Evolutionary conservation across 2,329 filamentous ascomycete genomes (phyloP), one percentile per base, ranked within the genome.

Genomic region (Penicillium freii): DNA sequence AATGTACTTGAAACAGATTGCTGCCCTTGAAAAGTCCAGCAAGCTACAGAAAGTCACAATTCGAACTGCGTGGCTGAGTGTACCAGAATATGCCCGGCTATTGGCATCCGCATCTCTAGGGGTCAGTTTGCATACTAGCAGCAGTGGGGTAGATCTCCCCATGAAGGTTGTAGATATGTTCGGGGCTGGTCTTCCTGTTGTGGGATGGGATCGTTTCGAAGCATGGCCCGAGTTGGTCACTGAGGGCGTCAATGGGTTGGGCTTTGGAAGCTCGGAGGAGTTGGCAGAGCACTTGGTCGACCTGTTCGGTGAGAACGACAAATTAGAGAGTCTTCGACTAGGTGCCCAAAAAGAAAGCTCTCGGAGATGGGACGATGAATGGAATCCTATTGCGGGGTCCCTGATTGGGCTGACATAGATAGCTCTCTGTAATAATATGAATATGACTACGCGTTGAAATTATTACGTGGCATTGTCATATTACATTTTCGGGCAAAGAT

Each of bases 111-210:
- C 94, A 3, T 93, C 97, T 67, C 80, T 99, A 0, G 94, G 94
- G 10, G 85, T 99, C 25, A 96, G 91, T 56, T 79, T 99, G 27
- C 94, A 99, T 77, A 96, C 86, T 63, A 97, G 92, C 15, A 95
- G 90, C 64, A 96, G 91, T 2, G 94, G 94, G 1, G 92, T 99
- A 0, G 94, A 99, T 74, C 80, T 99, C 21, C 94, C 94, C 0
- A 99, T 99, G 94, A 99, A 99, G 77, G 92, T 99, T 1, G 92
- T 99, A 15, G 94, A 99, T 72, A 97, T 99, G 92, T 97, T 99
- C 72, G 94, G 94, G 2, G 89, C 92, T 0, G 94, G 93, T 0
- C 78, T 99, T 29, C 94, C 94, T 0, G 94, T 99, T 0, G 87
- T 88, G 0, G 93, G 92, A 4, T 97, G 94, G 82, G 85, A 84